Evolutionary conservation across 768 basidiomycete species (phyloP), one percentile per base, ranked within the genome.

Genomic region (Multifurca ochricompacta): DNA sequence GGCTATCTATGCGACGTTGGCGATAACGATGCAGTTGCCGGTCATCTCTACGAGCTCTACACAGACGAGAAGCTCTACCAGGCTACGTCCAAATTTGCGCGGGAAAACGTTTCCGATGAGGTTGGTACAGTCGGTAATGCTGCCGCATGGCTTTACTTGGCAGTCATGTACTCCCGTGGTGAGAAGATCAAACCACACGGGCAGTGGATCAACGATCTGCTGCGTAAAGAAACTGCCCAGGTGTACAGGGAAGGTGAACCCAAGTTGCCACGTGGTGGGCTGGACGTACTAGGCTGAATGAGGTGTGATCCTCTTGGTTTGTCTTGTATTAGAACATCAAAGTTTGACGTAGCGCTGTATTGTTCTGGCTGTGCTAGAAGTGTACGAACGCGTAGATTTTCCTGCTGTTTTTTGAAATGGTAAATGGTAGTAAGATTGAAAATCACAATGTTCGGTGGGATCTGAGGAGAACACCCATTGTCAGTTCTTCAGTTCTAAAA

Each of bases 101-200:
- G 71, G 63, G 83, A 79, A 31, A 85, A 90, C 67, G 87, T 90
- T 46, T 83, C 82, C 28, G 88, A 91, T 65, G 89, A 91, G 67
- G 89, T 91, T 36, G 72, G 82, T 60, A 91, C 89, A 3, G 85
- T 90, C 53, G 89, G 89, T 25, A 91, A 90, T 65, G 79, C 85
- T 27, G 77, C 77, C 16, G 72, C 75, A 28, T 81, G 79, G 79
- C 59, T 81, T 67, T 81, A 81, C 66, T 71, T 91, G 51, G 89
- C 89, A 8, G 85, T 88, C 50, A 87, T 88, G 83, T 87, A 85
- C 54, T 67, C 68, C 52, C 83, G 86, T 56, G 86, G 87, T 9
- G 74, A 80, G 68, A 87, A 86, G 74, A 73, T 91, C 61, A 74
- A 82, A 72, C 88, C 89, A 21, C 79, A 84, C 11, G 89, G 89